Conservation (phyloP, 2,329 filamentous ascomycete genomes). For the Aspergillus tubingensis region DNA sequence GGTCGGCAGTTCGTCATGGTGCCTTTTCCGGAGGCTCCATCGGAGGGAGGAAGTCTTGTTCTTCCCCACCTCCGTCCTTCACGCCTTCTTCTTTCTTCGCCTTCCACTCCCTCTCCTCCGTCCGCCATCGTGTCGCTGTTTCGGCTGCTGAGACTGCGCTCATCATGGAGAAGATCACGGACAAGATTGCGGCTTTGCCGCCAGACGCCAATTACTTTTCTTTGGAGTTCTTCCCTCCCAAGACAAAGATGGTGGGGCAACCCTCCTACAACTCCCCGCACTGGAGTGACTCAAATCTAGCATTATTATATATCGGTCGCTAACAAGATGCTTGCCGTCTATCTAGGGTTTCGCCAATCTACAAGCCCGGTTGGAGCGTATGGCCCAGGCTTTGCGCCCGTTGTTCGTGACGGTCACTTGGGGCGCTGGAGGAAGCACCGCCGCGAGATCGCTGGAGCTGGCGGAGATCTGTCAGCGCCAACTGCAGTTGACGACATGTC, state of each 20-base stretch:
- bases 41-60: not conserved
- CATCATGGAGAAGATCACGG: constrained; percentile 81
- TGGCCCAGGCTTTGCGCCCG: constrained; percentile 86
- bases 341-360: constrained; percentile 82
- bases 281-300: not conserved
- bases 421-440: constrained; percentile 93
- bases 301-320: constrained; percentile 13
- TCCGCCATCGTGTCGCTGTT: constrained; percentile 2
- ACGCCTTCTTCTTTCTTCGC: constrained; percentile 22
- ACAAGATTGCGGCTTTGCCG: constrained; percentile 90
- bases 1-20: constrained; percentile 8
- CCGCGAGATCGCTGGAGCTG: constrained; percentile 85
- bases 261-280: constrained; percentile 25
- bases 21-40: constrained; percentile 8
- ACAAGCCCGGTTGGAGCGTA: constrained; percentile 87
- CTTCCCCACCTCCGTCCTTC: constrained; percentile 26
- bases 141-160: constrained; percentile 8
- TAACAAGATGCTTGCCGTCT: constrained; percentile 22
- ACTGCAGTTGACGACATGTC: constrained; percentile 86
- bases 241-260: constrained; percentile 75
- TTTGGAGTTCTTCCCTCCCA: constrained; percentile 98
- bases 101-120: constrained; percentile 17
- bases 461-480: constrained; percentile 94
- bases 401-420: constrained; percentile 97
- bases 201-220: constrained; percentile 85